Evolutionary conservation across 257 asterid species (phyloP).

Genomic region (Nicotiana attenuata): DNA sequence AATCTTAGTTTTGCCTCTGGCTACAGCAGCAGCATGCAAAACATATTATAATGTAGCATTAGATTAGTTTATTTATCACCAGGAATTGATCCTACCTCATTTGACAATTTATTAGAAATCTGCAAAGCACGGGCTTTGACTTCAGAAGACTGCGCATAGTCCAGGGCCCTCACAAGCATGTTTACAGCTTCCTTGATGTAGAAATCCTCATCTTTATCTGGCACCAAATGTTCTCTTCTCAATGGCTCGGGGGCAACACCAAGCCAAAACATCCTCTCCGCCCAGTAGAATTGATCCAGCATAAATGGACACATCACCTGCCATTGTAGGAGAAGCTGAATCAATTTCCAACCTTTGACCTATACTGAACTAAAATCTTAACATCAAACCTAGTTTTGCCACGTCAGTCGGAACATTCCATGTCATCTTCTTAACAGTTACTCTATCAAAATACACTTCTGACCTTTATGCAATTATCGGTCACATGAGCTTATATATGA

Average conservation of each 20-base stretch:
- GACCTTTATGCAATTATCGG: not conserved
- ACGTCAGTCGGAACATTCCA: not conserved
- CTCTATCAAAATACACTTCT: not conserved
- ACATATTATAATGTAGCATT: not conserved
- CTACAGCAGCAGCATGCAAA: not conserved
- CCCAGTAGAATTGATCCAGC: slow-evolving; percentile 96
- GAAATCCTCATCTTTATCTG: slow-evolving; percentile 46
- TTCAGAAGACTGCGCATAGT: slow-evolving; percentile 39
- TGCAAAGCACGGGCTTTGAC: slow-evolving; percentile 53
- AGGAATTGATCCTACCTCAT: slow-evolving; percentile 49
- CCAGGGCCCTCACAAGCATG: slow-evolving; percentile 46
- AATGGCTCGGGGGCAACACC: slow-evolving; percentile 91
- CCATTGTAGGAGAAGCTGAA: not conserved
- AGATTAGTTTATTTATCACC: not conserved
- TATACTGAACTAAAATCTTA: not conserved
- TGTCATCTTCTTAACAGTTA: not conserved
- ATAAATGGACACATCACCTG: slow-evolving; percentile 88
- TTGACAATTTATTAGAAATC: slow-evolving; percentile 49
- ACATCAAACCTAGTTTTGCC: not conserved
- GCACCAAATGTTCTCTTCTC: slow-evolving; percentile 44
- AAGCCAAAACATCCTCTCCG: slow-evolving; percentile 97
- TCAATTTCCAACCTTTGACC: not conserved
- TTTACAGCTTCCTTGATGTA: slow-evolving; percentile 48
- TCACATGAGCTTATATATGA: not conserved
- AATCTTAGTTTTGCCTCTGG: too few relatives aligned